Evolutionary conservation across 768 basidiomycete genomes (phyloP).

Genomic region (Tricholoma terreum): DNA sequence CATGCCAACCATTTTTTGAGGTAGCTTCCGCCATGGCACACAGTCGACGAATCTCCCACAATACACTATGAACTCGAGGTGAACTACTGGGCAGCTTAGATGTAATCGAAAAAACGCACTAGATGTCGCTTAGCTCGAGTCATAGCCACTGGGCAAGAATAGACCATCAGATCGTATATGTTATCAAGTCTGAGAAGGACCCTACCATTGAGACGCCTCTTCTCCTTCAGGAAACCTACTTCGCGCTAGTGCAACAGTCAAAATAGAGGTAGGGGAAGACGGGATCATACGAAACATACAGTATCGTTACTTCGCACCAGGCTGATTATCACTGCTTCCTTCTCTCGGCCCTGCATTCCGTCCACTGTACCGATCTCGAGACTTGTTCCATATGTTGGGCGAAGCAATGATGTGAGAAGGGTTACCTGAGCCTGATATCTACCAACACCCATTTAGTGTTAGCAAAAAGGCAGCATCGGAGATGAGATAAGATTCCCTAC

Average conservation of each 20-base stretch:
- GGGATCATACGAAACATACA: slow-evolving; percentile 34
- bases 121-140: slow-evolving; percentile 87
- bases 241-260: slow-evolving; percentile 52
- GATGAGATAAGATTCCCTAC: slow-evolving; percentile 32
- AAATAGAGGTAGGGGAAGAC: neutral
- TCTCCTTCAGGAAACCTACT: slow-evolving; percentile 93
- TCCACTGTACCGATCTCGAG: slow-evolving; percentile 95
- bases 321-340: slow-evolving; percentile 89
- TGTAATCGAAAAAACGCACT: slow-evolving; percentile 44
- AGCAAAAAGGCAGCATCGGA: neutral
- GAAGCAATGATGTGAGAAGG: slow-evolving; percentile 72
- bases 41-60: slow-evolving; percentile 91
- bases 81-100: neutral
- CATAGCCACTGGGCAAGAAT: slow-evolving; percentile 68
- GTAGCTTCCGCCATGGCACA: slow-evolving; percentile 79
- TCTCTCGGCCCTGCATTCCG: slow-evolving; percentile 96
- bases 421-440: slow-evolving; percentile 96
- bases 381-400: slow-evolving; percentile 58
- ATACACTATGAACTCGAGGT: slow-evolving; percentile 56
- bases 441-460: neutral
- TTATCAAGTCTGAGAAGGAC: neutral
- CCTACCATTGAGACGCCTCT: slow-evolving; percentile 83
- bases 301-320: slow-evolving; percentile 90
- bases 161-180: slow-evolving; percentile 3
- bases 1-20: slow-evolving; percentile 88